phyloP scores from a whole-genome alignment of 139 green algal species.

The Chlorella sp. region DNA sequence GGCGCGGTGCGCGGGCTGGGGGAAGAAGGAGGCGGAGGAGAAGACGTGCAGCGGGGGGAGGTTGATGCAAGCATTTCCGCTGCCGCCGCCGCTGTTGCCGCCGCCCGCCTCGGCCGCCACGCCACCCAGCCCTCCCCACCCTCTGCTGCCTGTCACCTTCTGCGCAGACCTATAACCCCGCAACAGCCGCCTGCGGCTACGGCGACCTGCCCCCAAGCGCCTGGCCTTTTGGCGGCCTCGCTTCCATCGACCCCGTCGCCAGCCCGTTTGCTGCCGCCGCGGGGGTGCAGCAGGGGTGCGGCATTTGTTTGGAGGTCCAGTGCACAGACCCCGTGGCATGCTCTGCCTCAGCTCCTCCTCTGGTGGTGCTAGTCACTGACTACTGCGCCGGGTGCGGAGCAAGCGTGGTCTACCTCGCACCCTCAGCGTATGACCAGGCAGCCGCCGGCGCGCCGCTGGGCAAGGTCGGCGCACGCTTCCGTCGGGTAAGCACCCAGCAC shows the following conservation, averaged over 20 bases:
- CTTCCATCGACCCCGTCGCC: conserved; percentile 2
- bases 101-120: background rate
- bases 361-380: conserved; percentile 24
- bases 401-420: background rate
- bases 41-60: background rate
- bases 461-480: conserved; percentile 1
- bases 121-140: background rate
- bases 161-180: background rate
- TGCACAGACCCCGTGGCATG: background rate
- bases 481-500: background rate
- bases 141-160: background rate
- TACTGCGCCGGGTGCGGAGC: conserved; percentile 23
- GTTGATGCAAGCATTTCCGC: background rate
- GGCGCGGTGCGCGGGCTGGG: background rate
- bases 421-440: background rate
- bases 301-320: conserved; percentile 34
- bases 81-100: background rate
- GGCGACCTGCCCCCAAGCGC: background rate
- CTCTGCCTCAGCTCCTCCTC: background rate
- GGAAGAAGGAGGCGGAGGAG: background rate
- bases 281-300: conserved; percentile 20
- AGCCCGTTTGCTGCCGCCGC: conserved; percentile 11
- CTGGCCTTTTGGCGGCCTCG: conserved; percentile 25
- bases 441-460: background rate
- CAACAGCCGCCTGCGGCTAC: conserved; percentile 25